Evolutionary conservation across 306 rosid genomes (phyloP).

Genomic region (Canavalia ensiformis): DNA sequence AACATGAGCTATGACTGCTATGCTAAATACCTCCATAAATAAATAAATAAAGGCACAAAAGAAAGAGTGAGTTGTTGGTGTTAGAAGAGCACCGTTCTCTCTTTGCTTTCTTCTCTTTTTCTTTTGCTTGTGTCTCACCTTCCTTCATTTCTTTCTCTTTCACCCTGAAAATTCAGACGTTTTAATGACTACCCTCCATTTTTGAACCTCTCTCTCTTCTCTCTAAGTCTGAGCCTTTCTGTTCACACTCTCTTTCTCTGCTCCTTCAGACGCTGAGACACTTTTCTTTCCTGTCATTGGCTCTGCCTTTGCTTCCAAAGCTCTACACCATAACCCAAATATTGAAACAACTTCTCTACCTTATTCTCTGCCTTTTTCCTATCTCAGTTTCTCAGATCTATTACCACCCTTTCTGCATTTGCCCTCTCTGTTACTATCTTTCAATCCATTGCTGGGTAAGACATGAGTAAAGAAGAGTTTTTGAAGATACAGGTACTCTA

Average conservation of each 20-base stretch:
- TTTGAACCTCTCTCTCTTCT: slow-evolving; percentile 36
- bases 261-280: slow-evolving; percentile 56
- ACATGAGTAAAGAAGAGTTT: slow-evolving; percentile 96
- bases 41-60: slow-evolving; percentile 56
- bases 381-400: slow-evolving; percentile 60
- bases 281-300: slow-evolving; percentile 45
- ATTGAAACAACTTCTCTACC: background rate
- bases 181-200: slow-evolving; percentile 56
- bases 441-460: slow-evolving; percentile 6
- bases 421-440: no score
- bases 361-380: background rate
- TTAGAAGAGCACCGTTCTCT: background rate
- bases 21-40: slow-evolving; percentile 35
- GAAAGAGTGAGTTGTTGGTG: slow-evolving; percentile 38
- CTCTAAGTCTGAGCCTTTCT: slow-evolving; percentile 53
- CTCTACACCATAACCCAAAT: slow-evolving; percentile 39
- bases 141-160: slow-evolving; percentile 44
- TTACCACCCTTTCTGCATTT: slow-evolving; percentile 22
- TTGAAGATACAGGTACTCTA: slow-evolving; percentile 90
- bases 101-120: background rate
- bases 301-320: slow-evolving; percentile 48
- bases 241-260: slow-evolving; percentile 52
- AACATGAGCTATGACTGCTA: background rate
- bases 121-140: slow-evolving; percentile 41
- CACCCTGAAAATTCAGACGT: slow-evolving; percentile 61